A percentile compares a stretch with the other conserved stretches of the same genome.
Conservation (phyloP, 495 filamentous ascomycete species). For the Penicillium salamii region DNA sequence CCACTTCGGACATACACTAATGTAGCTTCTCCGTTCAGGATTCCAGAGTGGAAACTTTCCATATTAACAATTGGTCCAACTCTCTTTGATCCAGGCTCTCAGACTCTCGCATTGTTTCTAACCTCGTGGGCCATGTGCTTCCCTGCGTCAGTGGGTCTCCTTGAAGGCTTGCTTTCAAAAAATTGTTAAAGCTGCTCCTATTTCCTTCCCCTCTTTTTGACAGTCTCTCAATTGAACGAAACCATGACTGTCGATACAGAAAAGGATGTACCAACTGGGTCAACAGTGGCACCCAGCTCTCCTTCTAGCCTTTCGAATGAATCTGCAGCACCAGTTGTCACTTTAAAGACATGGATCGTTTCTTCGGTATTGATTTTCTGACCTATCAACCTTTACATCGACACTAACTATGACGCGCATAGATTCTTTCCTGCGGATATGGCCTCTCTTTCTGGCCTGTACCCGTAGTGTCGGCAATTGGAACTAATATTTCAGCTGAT, state of each 20-base stretch:
- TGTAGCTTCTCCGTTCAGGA: not conserved
- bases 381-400: not conserved
- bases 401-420: not conserved
- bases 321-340: constrained; percentile 15
- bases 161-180: not conserved
- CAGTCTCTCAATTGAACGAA: not conserved
- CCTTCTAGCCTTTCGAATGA: constrained; percentile 1
- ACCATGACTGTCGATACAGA: constrained; percentile 12
- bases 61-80: not conserved
- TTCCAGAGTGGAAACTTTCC: not conserved
- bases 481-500: constrained; percentile 16
- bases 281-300: constrained; percentile 7
- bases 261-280: constrained; percentile 6
- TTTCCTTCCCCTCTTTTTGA: not conserved
- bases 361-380: constrained; percentile 10
- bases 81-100: not conserved
- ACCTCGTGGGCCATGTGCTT: not conserved
- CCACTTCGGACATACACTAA: not conserved
- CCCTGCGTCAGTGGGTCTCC: not conserved
- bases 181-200: not conserved
- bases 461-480: constrained; percentile 19
- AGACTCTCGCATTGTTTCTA: not conserved
- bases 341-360: constrained; percentile 26
- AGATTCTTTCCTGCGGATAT: constrained; percentile 29
- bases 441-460: constrained; percentile 27